phyloP scores from a whole-genome alignment of 306 rosid genomes.

The Casuarina cunninghamiana region DNA sequence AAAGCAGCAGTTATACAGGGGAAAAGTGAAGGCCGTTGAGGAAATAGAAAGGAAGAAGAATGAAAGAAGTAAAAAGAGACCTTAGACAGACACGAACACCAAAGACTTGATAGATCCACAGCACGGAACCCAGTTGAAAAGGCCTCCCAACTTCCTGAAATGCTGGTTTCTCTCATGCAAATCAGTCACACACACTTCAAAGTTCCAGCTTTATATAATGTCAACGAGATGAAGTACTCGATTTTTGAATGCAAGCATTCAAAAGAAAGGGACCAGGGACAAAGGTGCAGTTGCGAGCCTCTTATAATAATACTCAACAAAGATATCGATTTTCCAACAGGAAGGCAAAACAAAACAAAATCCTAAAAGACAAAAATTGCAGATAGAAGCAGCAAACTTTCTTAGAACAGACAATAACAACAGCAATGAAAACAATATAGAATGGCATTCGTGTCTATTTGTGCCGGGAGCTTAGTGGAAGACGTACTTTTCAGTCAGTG shows the following conservation, averaged over 20 bases:
- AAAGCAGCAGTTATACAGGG: neutral
- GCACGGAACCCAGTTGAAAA: neutral
- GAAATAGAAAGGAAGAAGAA: neutral
- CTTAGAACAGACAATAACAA: conserved; percentile 5
- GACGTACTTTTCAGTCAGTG: neutral
- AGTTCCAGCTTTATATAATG: neutral
- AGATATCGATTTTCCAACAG: conserved; percentile 1
- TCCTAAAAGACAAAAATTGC: neutral
- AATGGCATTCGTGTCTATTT: conserved; percentile 18
- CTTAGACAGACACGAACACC: neutral
- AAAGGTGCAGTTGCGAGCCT: conserved; percentile 8
- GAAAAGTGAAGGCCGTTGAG: neutral
- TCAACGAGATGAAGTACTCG: conserved; percentile 9
- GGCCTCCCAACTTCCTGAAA: neutral
- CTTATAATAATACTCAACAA: neutral
- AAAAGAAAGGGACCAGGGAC: conserved; percentile 12
- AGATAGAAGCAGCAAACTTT: conserved; percentile 15
- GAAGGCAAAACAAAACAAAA: conserved; percentile 11
- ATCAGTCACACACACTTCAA: neutral
- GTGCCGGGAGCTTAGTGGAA: conserved; percentile 11
- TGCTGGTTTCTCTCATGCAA: conserved; percentile 2
- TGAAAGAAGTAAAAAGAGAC: neutral
- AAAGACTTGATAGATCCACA: neutral
- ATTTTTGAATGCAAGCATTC: neutral
- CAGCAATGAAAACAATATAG: neutral